A percentile compares a stretch with the other conserved stretches of the same genome.
Conservation (phyloP, 1,284 basidiomycete species). For the Spongispora temasekensis region DNA sequence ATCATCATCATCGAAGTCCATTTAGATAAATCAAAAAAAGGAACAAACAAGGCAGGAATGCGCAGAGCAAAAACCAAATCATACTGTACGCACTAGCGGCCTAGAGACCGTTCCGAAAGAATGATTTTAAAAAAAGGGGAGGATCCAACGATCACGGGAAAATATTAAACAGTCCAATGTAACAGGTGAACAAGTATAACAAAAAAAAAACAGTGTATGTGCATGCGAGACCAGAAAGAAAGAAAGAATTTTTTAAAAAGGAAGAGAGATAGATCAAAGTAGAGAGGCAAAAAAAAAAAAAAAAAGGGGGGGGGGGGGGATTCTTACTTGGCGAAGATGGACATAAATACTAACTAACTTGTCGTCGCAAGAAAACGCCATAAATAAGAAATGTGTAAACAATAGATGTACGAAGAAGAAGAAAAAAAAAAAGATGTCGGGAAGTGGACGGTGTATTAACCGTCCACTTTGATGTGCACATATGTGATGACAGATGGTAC, state of each 20-base stretch:
- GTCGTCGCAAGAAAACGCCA: slow-evolving; percentile 32
- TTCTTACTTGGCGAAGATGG: slow-evolving; percentile 30
- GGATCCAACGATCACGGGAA: slow-evolving; percentile 3
- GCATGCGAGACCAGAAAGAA: slow-evolving; percentile 1
- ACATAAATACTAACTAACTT: slow-evolving; percentile 36
- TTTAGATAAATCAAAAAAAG: slow-evolving; percentile 16
- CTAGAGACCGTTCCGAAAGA: slow-evolving; percentile 21
- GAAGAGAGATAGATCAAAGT: slow-evolving; percentile 7
- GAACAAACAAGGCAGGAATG: slow-evolving; percentile 16
- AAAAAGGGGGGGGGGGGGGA: not conserved
- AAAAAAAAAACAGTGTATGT: slow-evolving; percentile 12
- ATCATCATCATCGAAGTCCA: slow-evolving; percentile 9
- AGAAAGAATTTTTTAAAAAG: no score
- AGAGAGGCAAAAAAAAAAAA: not conserved
- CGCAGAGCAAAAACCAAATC: slow-evolving; percentile 10
- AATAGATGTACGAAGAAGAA: slow-evolving; percentile 14
- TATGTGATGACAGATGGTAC: slow-evolving; percentile 28
- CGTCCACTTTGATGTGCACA: slow-evolving; percentile 29
- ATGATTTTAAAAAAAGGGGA: no score
- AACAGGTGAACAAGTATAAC: slow-evolving; percentile 2
- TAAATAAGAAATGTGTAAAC: slow-evolving; percentile 28
- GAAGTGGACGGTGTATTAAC: slow-evolving; percentile 24
- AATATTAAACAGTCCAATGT: slow-evolving; percentile 21
- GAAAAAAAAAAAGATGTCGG: not conserved
- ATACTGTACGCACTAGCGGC: slow-evolving; percentile 26